phyloP scores from a whole-genome alignment of 2,329 filamentous ascomycete genomes.

The Ophiostoma piceae region DNA sequence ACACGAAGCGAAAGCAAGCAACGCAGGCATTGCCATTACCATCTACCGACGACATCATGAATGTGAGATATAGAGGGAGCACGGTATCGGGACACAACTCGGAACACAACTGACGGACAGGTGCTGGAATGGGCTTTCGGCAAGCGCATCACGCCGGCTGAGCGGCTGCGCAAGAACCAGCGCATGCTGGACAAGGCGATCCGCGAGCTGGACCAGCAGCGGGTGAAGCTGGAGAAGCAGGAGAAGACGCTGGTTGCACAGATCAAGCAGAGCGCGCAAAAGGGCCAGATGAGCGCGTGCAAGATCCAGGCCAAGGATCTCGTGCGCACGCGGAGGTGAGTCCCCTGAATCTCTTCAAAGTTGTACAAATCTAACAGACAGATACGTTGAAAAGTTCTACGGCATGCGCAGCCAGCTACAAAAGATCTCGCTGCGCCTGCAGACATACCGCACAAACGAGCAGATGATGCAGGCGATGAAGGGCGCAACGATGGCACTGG shows the following conservation, averaged over 20 bases:
- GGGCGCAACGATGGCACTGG: constrained; percentile 84
- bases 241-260: constrained; percentile 95
- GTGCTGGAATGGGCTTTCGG: constrained; percentile 99
- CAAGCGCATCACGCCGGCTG: constrained; percentile 96
- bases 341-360: background rate
- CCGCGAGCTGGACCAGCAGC: constrained; percentile 88
- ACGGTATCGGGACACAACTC: background rate
- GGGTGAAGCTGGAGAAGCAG: constrained; percentile 94
- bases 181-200: constrained; percentile 96
- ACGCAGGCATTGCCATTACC: background rate
- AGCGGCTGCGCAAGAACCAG: constrained; percentile 89
- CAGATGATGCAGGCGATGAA: constrained; percentile 99
- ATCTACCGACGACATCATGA: constrained; percentile 19
- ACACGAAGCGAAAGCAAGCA: background rate
- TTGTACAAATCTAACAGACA: constrained; percentile 32
- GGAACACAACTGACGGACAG: constrained; percentile 41
- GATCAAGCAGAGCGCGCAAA: constrained; percentile 98
- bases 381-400: constrained; percentile 97
- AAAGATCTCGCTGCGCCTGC: constrained; percentile 73
- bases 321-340: constrained; percentile 76
- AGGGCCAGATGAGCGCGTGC: constrained; percentile 95
- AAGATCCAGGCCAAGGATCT: constrained; percentile 98
- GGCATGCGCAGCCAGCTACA: constrained; percentile 96
- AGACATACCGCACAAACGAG: constrained; percentile 97
- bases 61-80: constrained; percentile 19